These are phyloP conservation scores for Didymosphaeria variabile DNA, from an alignment of 2,329 filamentous ascomycete genomes.

Conservation along the genomic window DNA sequence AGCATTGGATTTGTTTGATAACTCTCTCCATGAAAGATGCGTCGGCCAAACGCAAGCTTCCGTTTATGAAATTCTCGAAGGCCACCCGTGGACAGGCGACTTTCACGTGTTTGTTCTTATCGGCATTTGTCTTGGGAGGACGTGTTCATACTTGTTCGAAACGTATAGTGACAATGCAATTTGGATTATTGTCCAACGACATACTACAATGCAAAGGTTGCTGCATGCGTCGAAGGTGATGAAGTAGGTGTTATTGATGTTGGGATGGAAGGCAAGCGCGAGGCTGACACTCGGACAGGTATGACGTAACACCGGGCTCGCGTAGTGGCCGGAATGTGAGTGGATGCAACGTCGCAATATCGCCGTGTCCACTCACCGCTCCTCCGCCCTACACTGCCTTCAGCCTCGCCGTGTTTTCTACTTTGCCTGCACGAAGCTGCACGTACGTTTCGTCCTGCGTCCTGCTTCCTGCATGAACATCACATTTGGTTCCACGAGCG, in stretches of 20 bases:
- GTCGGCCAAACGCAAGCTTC: too few relatives aligned
- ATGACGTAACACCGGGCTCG: conserved; percentile 9
- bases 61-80: too few relatives aligned
- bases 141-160: background rate
- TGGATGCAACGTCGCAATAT: conserved; percentile 16
- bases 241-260: background rate
- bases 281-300: background rate
- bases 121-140: too few relatives aligned
- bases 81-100: too few relatives aligned
- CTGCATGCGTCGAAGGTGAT: background rate
- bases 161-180: background rate
- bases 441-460: background rate
- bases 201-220: background rate
- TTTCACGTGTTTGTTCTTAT: too few relatives aligned
- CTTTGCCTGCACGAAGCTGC: conserved; percentile 5
- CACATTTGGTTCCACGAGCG: conserved; percentile 10
- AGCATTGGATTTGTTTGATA: too few relatives aligned
- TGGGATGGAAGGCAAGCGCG: background rate
- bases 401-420: conserved; percentile 6
- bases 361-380: conserved; percentile 13
- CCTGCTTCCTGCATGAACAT: conserved; percentile 13
- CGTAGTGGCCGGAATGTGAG: background rate
- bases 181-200: background rate
- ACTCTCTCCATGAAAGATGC: too few relatives aligned
- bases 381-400: conserved; percentile 10